These are phyloP conservation scores for Thalassiosira delicatula DNA, from an alignment of 352 stramenopile species.

Conservation along the genomic window DNA sequence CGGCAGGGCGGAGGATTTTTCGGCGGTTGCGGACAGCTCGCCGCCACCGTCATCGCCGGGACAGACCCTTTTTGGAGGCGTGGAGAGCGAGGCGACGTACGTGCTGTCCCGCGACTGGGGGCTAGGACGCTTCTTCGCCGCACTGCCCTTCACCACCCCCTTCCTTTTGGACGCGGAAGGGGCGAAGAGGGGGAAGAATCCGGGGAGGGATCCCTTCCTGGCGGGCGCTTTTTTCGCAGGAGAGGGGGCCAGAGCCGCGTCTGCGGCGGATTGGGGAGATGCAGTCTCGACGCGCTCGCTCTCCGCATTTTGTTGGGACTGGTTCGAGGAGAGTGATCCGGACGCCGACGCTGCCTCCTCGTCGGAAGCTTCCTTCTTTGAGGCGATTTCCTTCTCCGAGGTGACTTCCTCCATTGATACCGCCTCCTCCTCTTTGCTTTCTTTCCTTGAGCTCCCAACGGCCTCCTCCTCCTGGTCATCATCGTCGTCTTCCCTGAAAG, in stretches of 20 bases:
- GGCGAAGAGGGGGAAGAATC: background rate
- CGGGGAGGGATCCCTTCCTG: background rate
- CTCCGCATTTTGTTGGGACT: background rate
- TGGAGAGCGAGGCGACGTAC: background rate
- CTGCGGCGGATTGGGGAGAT: background rate
- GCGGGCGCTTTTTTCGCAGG: background rate
- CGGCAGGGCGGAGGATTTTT: background rate
- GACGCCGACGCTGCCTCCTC: background rate
- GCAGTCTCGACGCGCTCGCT: background rate
- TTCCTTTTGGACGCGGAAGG: background rate
- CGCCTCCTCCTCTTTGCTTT: background rate
- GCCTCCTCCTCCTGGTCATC: conserved; percentile 50
- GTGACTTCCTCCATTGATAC: background rate
- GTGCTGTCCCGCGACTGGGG: background rate
- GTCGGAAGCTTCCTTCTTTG: background rate
- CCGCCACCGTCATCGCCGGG: too few relatives aligned
- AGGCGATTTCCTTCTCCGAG: background rate
- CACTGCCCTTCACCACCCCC: too few relatives aligned
- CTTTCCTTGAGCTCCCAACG: conserved; percentile 10
- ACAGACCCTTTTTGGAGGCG: conserved; percentile 5
- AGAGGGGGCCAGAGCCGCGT: background rate
- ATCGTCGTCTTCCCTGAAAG: conserved; percentile 50
- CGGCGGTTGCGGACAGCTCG: background rate
- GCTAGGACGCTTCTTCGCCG: background rate
- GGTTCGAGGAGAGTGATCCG: background rate